phyloP scores from a whole-genome alignment of 2,329 filamentous ascomycete species.

The Penicillium hordei region DNA sequence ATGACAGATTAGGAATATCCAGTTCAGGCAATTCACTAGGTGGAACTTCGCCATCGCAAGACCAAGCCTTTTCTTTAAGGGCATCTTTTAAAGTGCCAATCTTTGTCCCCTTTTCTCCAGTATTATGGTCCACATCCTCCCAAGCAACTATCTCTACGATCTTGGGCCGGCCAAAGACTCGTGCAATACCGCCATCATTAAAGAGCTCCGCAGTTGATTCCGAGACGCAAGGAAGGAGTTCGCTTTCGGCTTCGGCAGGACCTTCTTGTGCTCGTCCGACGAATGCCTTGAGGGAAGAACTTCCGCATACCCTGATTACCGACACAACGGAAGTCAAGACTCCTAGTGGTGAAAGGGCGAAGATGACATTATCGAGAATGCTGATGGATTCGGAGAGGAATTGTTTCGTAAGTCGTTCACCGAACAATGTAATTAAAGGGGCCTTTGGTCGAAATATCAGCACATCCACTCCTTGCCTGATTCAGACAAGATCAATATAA shows the following conservation, averaged over 20 bases:
- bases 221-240: constrained; percentile 51
- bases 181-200: constrained; percentile 43
- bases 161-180: constrained; percentile 37
- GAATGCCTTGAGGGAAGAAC: constrained; percentile 45
- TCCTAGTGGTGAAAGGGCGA: constrained; percentile 50
- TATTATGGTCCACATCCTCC: constrained; percentile 42
- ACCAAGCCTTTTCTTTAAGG: constrained; percentile 25
- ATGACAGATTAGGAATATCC: constrained; percentile 36
- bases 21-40: constrained; percentile 25
- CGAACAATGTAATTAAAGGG: constrained; percentile 45
- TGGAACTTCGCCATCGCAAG: constrained; percentile 8
- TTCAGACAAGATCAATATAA: background rate
- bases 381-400: constrained; percentile 48
- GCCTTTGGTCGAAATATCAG: constrained; percentile 21
- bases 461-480: background rate
- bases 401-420: constrained; percentile 50
- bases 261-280: constrained; percentile 50
- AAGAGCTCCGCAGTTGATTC: constrained; percentile 49
- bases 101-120: constrained; percentile 19
- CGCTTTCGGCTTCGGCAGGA: constrained; percentile 41
- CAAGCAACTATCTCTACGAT: constrained; percentile 44
- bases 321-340: constrained; percentile 48
- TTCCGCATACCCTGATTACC: constrained; percentile 49
- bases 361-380: constrained; percentile 46
- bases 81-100: constrained; percentile 33